Evolutionary conservation across 768 basidiomycete species (phyloP).

Genomic region (Leccinum rimulosum): DNA sequence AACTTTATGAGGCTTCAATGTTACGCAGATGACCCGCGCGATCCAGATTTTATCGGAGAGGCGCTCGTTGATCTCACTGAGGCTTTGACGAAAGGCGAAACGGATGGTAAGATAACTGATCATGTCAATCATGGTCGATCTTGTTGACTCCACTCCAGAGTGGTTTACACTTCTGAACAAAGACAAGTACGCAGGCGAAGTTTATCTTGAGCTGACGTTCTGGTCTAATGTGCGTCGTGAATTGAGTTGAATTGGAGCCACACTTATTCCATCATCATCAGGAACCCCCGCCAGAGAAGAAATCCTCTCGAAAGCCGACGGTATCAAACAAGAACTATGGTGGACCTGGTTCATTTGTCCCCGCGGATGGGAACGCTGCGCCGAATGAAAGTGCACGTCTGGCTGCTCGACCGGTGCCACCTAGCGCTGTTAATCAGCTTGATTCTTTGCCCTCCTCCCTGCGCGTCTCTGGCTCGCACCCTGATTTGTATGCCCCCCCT

Average conservation of each 20-base stretch:
- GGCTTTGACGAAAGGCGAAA: conserved; percentile 92
- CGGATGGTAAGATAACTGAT: conserved; percentile 69
- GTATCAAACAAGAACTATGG: conserved; percentile 64
- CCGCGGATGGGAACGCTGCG: conserved; percentile 39
- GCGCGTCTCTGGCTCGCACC: conserved; percentile 58
- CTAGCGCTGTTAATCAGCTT: conserved; percentile 36
- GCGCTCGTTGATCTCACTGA: conserved; percentile 82
- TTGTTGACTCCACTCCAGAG: conserved; percentile 48
- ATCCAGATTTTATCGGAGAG: conserved; percentile 96
- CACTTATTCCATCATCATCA: conserved; percentile 29
- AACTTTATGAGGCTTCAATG: conserved; percentile 77
- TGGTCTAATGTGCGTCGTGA: conserved; percentile 77
- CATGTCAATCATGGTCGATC: neutral
- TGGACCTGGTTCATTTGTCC: conserved; percentile 74
- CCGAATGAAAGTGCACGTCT: conserved; percentile 22
- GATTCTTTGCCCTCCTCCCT: conserved; percentile 62
- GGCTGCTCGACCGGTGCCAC: conserved; percentile 7
- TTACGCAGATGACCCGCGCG: conserved; percentile 92
- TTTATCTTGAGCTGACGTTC: conserved; percentile 95
- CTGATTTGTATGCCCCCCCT: conserved; percentile 70
- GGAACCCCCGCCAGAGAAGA: conserved; percentile 82
- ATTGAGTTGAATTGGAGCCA: neutral
- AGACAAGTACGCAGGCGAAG: conserved; percentile 92
- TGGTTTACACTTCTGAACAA: conserved; percentile 92
- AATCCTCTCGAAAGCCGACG: conserved; percentile 45